phyloP scores from a whole-genome alignment of 164 flowering plant genomes.

The Sedum album region DNA sequence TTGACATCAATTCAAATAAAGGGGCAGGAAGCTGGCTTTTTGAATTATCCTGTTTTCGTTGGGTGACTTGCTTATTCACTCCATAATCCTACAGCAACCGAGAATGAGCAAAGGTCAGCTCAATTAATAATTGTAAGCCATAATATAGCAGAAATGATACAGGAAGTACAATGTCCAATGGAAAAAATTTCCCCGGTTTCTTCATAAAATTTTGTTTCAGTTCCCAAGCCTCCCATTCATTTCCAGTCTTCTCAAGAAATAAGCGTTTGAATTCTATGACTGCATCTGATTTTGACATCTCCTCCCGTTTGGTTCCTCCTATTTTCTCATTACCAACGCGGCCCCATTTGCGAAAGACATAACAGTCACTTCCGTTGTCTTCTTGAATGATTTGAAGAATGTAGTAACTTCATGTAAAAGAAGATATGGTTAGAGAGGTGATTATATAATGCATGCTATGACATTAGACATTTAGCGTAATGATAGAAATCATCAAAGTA shows the following conservation, averaged over 20 bases:
- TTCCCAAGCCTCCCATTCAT: conserved; percentile 94
- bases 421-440: conserved; percentile 15
- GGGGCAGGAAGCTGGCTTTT: conserved; percentile 62
- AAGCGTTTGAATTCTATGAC: conserved; percentile 73
- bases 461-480: neutral
- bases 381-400: conserved; percentile 91
- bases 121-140: neutral
- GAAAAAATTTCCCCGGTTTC: conserved; percentile 85
- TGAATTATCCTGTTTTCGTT: conserved; percentile 22
- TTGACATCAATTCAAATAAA: conserved; percentile 69
- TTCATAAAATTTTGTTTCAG: conserved; percentile 56
- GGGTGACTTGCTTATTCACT: conserved; percentile 43
- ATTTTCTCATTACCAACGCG: conserved; percentile 88
- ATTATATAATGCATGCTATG: neutral
- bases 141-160: neutral
- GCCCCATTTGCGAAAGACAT: conserved; percentile 98
- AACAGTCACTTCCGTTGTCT: conserved; percentile 68
- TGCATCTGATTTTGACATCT: conserved; percentile 71
- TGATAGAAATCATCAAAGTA: neutral
- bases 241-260: conserved; percentile 91
- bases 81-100: conserved; percentile 73
- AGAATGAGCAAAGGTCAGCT: conserved; percentile 7
- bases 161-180: conserved; percentile 78
- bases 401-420: conserved; percentile 59
- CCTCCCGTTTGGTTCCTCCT: conserved; percentile 75